These are phyloP conservation scores for Sugiyamaella xylanicola DNA, from an alignment of 1,139 yeast genomes.

Conservation along the genomic window DNA sequence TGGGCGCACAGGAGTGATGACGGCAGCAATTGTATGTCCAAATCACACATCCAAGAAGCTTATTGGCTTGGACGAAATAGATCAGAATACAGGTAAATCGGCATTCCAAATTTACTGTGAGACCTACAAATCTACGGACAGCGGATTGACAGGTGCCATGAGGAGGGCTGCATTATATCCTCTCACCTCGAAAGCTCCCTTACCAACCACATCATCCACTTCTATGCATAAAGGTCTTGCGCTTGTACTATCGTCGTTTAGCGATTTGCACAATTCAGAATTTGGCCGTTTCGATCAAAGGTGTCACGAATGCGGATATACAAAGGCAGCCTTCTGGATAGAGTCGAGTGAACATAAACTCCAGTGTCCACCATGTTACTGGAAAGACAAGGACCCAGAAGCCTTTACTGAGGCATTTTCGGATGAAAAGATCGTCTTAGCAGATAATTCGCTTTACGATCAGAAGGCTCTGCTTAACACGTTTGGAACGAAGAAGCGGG, in stretches of 20 bases:
- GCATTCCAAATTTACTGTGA: constrained; percentile 39
- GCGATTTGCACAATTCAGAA: constrained; percentile 7
- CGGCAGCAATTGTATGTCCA: constrained; percentile 41
- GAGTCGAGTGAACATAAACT: constrained; percentile 8
- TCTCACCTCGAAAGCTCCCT: background rate
- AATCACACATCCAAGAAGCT: constrained; percentile 30
- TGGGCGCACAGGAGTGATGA: constrained; percentile 43
- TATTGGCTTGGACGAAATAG: constrained; percentile 31
- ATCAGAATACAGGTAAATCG: constrained; percentile 32
- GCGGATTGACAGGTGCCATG: constrained; percentile 32
- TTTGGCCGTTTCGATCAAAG: background rate
- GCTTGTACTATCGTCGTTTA: constrained; percentile 7
- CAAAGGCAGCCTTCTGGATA: constrained; percentile 14
- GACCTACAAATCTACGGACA: constrained; percentile 33
- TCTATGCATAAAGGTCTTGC: background rate
- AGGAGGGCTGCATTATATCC: constrained; percentile 25
- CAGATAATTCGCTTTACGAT: background rate
- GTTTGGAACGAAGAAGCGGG: background rate
- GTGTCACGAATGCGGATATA: constrained; percentile 8
- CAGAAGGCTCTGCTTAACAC: background rate
- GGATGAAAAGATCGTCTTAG: constrained; percentile 4
- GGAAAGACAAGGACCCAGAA: constrained; percentile 23
- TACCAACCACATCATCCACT: background rate
- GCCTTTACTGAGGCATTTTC: constrained; percentile 23
- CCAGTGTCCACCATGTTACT: constrained; percentile 24